A percentile compares a stretch with the other conserved stretches of the same genome.
phyloP scores from a whole-genome alignment of 2,329 filamentous ascomycete species.

The Sclerotinia glacialis region DNA sequence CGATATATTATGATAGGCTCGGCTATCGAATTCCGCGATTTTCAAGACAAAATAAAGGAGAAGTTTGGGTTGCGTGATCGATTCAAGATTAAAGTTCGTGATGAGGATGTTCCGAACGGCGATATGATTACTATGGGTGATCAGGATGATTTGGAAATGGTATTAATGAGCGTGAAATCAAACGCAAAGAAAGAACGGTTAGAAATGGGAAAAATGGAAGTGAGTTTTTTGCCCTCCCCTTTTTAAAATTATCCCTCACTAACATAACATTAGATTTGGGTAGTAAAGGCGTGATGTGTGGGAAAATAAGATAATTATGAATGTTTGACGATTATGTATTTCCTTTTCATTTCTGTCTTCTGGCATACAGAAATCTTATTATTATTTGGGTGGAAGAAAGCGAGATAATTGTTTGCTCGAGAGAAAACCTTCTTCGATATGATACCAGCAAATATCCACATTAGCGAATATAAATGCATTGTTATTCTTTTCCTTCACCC shows the following conservation, averaged over 20 bases:
- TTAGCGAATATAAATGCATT: slow-evolving; percentile 16
- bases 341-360: not conserved
- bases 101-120: slow-evolving; percentile 71
- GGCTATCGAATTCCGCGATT: slow-evolving; percentile 69
- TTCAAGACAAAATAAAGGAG: slow-evolving; percentile 75
- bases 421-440: slow-evolving; percentile 3
- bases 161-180: slow-evolving; percentile 66
- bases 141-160: slow-evolving; percentile 92
- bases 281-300: slow-evolving; percentile 19
- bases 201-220: slow-evolving; percentile 93
- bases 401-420: not conserved
- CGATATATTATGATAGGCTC: slow-evolving; percentile 85
- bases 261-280: slow-evolving; percentile 34
- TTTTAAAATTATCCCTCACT: slow-evolving; percentile 16
- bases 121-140: slow-evolving; percentile 98
- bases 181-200: slow-evolving; percentile 68
- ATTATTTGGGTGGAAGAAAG: not conserved
- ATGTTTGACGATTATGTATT: slow-evolving; percentile 18
- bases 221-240: slow-evolving; percentile 47
- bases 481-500: not conserved
- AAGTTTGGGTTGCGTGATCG: slow-evolving; percentile 78
- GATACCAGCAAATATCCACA: slow-evolving; percentile 14
- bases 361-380: not conserved
- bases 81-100: slow-evolving; percentile 86
- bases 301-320: slow-evolving; percentile 13